phyloP scores from a whole-genome alignment of 2,329 filamentous ascomycete genomes.

The Colletotrichum cereale region DNA sequence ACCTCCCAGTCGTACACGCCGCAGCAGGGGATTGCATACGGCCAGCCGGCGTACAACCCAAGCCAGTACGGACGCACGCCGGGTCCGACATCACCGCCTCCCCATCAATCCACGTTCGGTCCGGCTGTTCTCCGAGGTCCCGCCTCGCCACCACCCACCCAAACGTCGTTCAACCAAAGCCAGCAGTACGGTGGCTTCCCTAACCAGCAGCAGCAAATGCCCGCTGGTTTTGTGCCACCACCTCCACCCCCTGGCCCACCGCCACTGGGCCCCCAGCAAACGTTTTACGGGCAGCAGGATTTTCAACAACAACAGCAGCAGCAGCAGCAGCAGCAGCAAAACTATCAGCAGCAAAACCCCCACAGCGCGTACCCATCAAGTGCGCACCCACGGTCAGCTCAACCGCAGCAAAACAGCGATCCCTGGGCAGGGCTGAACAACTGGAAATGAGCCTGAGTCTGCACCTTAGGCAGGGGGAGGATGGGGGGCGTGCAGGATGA shows the following conservation, averaged over 20 bases:
- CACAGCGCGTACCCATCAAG: constrained; percentile 48
- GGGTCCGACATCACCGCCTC: constrained; percentile 71
- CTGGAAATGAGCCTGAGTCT: constrained; percentile 58
- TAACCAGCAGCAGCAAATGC: constrained; percentile 56
- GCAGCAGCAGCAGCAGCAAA: constrained; percentile 48
- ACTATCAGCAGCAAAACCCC: constrained; percentile 46
- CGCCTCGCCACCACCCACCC: constrained; percentile 70
- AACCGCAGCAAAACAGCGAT: constrained; percentile 58
- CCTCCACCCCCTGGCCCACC: constrained; percentile 74
- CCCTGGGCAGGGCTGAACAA: constrained; percentile 66
- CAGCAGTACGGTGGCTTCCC: constrained; percentile 52
- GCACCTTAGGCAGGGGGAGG: too few relatives aligned
- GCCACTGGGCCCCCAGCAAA: constrained; percentile 72
- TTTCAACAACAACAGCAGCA: constrained; percentile 48
- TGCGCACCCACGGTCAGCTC: constrained; percentile 48
- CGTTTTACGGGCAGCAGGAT: constrained; percentile 60
- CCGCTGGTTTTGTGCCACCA: constrained; percentile 71
- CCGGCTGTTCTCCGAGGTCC: constrained; percentile 55
- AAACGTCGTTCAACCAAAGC: constrained; percentile 58
- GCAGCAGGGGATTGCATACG: constrained; percentile 59
- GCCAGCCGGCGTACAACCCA: constrained; percentile 68
- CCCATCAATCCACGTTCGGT: constrained; percentile 68
- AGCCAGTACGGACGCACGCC: constrained; percentile 70
- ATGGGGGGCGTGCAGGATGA: neutral
- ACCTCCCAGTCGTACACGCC: constrained; percentile 50